Base-by-base conservation (phyloP, 495 filamentous ascomycete species). In the Penicillium odoratum region DNA sequence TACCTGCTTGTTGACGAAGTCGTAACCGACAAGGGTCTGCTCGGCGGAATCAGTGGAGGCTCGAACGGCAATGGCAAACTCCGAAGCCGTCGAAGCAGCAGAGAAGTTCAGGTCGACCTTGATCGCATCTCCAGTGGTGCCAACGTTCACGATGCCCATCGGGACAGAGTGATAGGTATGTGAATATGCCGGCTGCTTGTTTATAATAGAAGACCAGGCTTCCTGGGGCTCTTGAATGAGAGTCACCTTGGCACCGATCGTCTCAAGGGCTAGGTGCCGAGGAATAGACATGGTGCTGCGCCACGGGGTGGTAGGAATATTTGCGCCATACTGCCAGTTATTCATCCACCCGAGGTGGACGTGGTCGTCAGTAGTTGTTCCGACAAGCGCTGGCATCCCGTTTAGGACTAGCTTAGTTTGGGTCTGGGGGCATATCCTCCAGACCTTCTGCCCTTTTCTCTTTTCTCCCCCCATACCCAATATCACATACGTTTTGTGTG, bases 321-420 rank as follows among this genome's bases (percentile, higher is more conserved):
- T 48, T 1, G 28, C 28, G 0, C 48, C 71, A 56, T 85, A 86
- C 59, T 86, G 78, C 83, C 83, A 85, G 58, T 86, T 86, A 47
- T 74, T 81, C 55, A 83, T 82, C 83, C 83, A 86, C 5, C 74
- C 78, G 38, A 86, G 74, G 31, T 79, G 62, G 30, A 75, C 73
- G 18, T 71, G 71, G 26, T 73, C 63, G 25, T 61, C 68, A 5
- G 56, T 51, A 0, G 76, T 69, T 5, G 82, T 84, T 18, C 74
- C 80, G n/a, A n/a, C n/a, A n/a, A n/a, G n/a, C n/a, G n/a, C n/a
- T n/a, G n/a, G n/a, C n/a, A n/a, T n/a, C n/a, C n/a, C n/a, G n/a
- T n/a, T n/a, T n/a, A n/a, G n/a, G n/a, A n/a, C n/a, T n/a, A n/a
- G n/a, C n/a, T n/a, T n/a, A n/a, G n/a, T n/a, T n/a, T n/a, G n/a